Evolutionary conservation across 163 green algal species (phyloP), one percentile per base, ranked within the genome.

Genomic region (Chlorella variabilis): DNA sequence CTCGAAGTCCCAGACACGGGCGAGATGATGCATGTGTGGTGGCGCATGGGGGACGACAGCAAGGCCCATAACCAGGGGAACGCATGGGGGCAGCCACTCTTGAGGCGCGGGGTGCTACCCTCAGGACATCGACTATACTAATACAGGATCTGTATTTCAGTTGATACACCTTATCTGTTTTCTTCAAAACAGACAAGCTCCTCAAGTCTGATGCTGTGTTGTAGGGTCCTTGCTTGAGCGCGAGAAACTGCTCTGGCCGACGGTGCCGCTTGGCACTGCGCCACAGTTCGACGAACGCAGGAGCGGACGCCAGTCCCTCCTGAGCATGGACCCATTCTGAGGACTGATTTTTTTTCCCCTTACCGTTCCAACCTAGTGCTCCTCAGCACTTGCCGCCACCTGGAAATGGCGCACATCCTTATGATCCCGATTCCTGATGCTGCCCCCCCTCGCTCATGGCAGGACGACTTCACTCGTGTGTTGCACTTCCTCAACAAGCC

Each of bases 131-230:
- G 88, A 92, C 88, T 92, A 86, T 90, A 92, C 88, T 92, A 80
- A 84, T 88, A 92, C 88, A 92, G 85, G 88, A 90, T 92, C 83
- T 89, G 83, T 92, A 89, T 9, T 92, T 89, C 88, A 92, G 88
- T 90, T 88, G 74, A 78, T 92, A 90, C 88, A 86, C 84, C 86
- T 85, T 84, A 15, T 89, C 86, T 92, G 83, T 87, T 34, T 89
- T 89, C 81, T 79, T 83, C 79, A 90, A 88, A 77, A 61, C 73
- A 88, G 88, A 90, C 88, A 92, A 92, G 86, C 77, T 90, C 69
- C 86, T 88, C 84, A 89, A 77, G 41, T 79, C 81, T 66, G 88
- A 88, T 75, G 88, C 69, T 39, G 87, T n/a, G n/a, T n/a, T n/a
- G n/a, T n/a, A n/a, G n/a, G n/a, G n/a, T 67, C 29, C 23, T 71